Evolutionary conservation across 441 rosid genomes (phyloP).

Genomic region (Eruca vesicaria): DNA sequence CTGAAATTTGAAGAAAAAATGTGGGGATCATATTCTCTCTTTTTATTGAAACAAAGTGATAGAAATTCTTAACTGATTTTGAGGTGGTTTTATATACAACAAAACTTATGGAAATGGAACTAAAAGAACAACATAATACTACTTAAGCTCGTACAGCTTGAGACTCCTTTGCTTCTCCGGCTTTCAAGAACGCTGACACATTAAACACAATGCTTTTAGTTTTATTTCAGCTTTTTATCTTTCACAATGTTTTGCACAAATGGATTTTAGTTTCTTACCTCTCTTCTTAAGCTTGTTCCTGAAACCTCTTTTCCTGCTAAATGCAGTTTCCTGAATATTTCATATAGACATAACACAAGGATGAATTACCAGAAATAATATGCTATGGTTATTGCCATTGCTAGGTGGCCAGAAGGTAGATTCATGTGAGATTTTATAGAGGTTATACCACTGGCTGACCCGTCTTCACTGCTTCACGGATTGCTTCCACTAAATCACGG

Average conservation of each 20-base stretch:
- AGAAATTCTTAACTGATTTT: not conserved
- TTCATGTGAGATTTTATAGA: slow-evolving; percentile 9
- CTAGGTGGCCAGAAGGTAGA: not conserved
- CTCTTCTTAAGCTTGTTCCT: slow-evolving; percentile 92
- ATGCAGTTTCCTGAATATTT: slow-evolving; percentile 73
- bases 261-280: slow-evolving; percentile 40
- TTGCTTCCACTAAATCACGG: slow-evolving; percentile 70
- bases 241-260: slow-evolving; percentile 1
- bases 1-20: not conserved
- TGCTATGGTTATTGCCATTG: not conserved
- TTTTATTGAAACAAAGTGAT: not conserved
- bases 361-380: not conserved
- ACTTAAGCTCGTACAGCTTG: slow-evolving; percentile 24
- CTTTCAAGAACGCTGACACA: slow-evolving; percentile 31
- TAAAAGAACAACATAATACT: not conserved
- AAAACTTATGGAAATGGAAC: not conserved
- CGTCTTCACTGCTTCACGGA: slow-evolving; percentile 64
- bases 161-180: slow-evolving; percentile 23
- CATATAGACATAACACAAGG: not conserved
- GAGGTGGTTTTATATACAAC: slow-evolving; percentile 8
- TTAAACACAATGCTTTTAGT: slow-evolving; percentile 2
- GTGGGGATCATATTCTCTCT: not conserved
- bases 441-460: slow-evolving; percentile 81
- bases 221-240: not conserved
- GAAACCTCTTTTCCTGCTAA: slow-evolving; percentile 93